Base-by-base conservation (phyloP, 768 basidiomycete species). In the Boletus fagicola region DNA sequence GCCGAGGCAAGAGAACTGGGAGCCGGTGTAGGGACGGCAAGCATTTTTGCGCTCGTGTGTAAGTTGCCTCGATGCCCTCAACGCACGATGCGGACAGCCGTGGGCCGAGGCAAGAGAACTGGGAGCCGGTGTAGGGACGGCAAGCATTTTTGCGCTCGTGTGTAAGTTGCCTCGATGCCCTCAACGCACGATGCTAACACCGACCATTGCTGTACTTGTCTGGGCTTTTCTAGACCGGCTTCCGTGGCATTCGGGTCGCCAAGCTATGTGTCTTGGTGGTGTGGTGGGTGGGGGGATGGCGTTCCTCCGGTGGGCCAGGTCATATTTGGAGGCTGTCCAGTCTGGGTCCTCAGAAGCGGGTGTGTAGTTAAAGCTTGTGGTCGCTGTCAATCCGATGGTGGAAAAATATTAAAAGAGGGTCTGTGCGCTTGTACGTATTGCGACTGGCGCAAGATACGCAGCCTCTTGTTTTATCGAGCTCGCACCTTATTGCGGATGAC, bases 61-160 rank as follows among this genome's bases (percentile, higher is more conserved):
- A 62, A 77, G 78, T 77, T 58, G 55, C 49, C 51, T 51, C 33
- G 44, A 45, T 49, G 55, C 39, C 28, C 20, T 42, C 22, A 1
- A 46, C 15, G 36, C 45, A 42, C 70, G 72, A 49, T 62, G 73
- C 5, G 76, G 76, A 18, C 59, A 61, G 44, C 76, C 72, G 22
- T 69, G 68, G 65, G 65, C 63, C 18, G 75, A 80, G 51, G 77
- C 75, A 58, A 78, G 81, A 59, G 82, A 83, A 64, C 63, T 86
- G 31, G 83, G 83, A 4, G 92, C 88, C 4, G 88, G 85, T 15
- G 60, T 83, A 47, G 87, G 85, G 33, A 87, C 83, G 3, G 87
- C 80, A 18, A 75, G 76, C 26, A 68, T 84, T 52, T 86, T 89
- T 68, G 77, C 82, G 24, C 78, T 68, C 3, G 76, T 83, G 43